Evolutionary conservation across 140 eudicot genomes (phyloP), one percentile per base, ranked within the genome.

Genomic region (Cichorium intybus): DNA sequence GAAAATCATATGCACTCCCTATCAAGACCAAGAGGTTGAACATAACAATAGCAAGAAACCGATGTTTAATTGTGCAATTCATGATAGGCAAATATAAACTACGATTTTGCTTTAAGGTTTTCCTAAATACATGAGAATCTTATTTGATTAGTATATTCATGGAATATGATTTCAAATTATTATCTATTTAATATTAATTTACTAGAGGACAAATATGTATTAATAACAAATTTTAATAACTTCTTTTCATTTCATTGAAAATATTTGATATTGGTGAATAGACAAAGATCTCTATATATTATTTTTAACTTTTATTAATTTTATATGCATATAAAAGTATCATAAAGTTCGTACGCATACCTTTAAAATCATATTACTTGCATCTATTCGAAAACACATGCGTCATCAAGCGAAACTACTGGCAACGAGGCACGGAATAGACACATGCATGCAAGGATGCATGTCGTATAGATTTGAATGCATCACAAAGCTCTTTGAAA

Each of bases 1-100:
- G 17, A n/a, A 46, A 10, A 73, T 12, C 21, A 3, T n/a, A 17
- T 5, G 1, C 58, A 12, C 49, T 17, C 23, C 60, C 47, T 73
- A 34, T 55, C 46, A 55, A 46, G 53, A 73, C 8, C 39, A 62
- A 15, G 16, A 70, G 5, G 35, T 22, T 70, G 33, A 60, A 18
- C 5, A 50, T 14, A 4, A 50, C 3, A 48, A 48, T 48, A 7
- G 17, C 60, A 34, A 53, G 23, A 72, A n/a, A 43, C 4, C 2
- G 11, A 11, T 53, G 54, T 31, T 31, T 62, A 22, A 5, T 11
- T 6, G 60, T 63, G 51, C 63, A 54, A 63, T 24, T 43, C 77
- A 62, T 64, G 27, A 21, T 53, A 7, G 10, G 41, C 0, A 37
- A 37, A 52, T 26, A 26, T 33, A n/a, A 16, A 33, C 6, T 29